Conservation (phyloP, 805 yeast genomes). For the Myxozyma melibiosi region DNA sequence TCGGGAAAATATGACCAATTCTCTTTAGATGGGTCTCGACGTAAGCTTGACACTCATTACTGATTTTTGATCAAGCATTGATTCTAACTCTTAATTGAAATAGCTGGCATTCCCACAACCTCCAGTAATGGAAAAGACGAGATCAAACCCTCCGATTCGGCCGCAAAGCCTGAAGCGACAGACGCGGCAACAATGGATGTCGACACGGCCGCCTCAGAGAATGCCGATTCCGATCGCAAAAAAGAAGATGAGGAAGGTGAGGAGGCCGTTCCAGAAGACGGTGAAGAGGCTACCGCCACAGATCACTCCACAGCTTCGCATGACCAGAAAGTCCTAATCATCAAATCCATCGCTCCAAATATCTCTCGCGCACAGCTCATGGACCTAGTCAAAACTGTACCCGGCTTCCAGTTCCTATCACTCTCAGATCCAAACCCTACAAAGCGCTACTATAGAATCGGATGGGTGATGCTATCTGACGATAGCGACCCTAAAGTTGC, state of each 20-base stretch:
- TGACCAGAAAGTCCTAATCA: conserved; percentile 20
- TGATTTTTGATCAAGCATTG: not conserved
- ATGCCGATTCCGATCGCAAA: not conserved
- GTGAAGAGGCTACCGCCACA: conserved; percentile 2
- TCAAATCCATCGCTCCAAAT: conserved; percentile 29
- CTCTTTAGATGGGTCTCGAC: conserved; percentile 19
- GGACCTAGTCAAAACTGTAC: conserved; percentile 19
- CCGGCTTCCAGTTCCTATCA: conserved; percentile 27
- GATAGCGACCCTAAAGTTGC: conserved; percentile 20
- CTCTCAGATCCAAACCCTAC: conserved; percentile 32
- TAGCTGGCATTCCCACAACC: not conserved
- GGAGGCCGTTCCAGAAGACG: conserved; percentile 4
- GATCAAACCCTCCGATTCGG: too few species aligned
- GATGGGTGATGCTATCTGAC: conserved; percentile 25
- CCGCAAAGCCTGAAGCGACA: too few species aligned
- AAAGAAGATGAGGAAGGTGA: conserved; percentile 2
- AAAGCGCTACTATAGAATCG: conserved; percentile 24
- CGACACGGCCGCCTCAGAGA: not conserved
- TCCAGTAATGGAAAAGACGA: too few species aligned
- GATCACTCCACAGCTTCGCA: conserved; percentile 7
- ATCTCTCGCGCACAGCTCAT: conserved; percentile 18
- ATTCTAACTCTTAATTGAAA: not conserved
- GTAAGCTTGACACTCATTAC: conserved; percentile 1
- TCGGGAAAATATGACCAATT: conserved; percentile 28
- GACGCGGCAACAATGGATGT: not conserved